Base-by-base conservation (phyloP, 306 rosid genomes). In the Lablab purpureus region DNA sequence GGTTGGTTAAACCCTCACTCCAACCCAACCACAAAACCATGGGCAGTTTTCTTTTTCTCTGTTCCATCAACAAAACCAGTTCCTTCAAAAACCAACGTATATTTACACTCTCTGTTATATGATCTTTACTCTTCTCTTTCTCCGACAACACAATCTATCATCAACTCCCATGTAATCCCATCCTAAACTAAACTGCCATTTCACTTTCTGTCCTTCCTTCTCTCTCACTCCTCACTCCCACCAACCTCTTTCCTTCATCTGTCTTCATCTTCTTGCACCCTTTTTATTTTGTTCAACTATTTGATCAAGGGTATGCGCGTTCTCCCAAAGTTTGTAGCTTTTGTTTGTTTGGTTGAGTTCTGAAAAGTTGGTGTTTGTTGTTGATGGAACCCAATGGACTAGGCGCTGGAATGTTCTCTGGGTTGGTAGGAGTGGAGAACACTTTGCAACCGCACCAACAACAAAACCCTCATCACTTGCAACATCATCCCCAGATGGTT, bases 301-400 rank as follows among this genome's bases (percentile, higher is more conserved):
- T 80, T n/a, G 19, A 28, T 58, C 55, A 60, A 58, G 89, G 85
- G 87, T 85, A 23, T 17, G 74, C 47, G 1, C 0, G 22, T 40
- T 27, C 41, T 55, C 74, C 21, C 18, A 49, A 74, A 54, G 40
- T 55, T 82, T 47, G 22, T 55, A 56, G 36, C 64, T 75, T 79
- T 13, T 27, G 25, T 8, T 15, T 32, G 3, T 25, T 41, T 40
- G 15, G 18, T 58, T 55, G 14, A 23, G 21, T 9, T 78, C 25
- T 15, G 13, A 74, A 34, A 17, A 9, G 12, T 23, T 52, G 43
- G 67, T 32, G 30, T 32, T 17, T 71, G 77, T 59, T 79, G 58
- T 59, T 79, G 58, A 95, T 93, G 99, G 97, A 95, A 71, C 40
- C 81, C 23, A 90, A 59, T 87, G 93, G 83, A 59, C 76, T 92